Base-by-base conservation (phyloP, 2,329 filamentous ascomycete genomes). In the Stemphylium lycopersici region DNA sequence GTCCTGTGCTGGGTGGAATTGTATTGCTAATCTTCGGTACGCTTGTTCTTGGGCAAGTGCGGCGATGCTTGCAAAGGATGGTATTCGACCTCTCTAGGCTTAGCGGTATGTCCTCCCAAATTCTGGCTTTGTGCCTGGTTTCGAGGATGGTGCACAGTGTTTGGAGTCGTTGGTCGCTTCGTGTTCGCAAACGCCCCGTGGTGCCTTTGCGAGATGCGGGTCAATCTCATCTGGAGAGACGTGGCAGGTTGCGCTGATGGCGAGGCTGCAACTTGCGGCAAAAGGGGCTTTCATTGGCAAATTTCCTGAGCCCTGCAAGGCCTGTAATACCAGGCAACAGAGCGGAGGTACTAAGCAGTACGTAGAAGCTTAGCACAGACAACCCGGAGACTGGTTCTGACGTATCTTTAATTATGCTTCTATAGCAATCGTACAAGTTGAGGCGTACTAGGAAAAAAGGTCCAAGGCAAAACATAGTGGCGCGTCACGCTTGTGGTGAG, bases 211-310 rank as follows among this genome's bases (percentile, higher is more conserved):
- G 15, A 68, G 37, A 11, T 59, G 52, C 6, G 57, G 40, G n/a
- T 61, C 52, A 8, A 55, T 43, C 5, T 64, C 59, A 26, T 59
- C 60, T 12, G 16, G 48, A 3, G 45, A 33, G 3, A 55, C 39
- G 58, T 71, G 68, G 42, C 68, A 70, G 3, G 66, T 61, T 2
- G 70, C 67, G 43, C 59, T 58, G 7, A 72, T 70, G 2, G 59
- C 56, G 2, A 65, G 29, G 51, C 66, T 93, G 24, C 87, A 89
- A 76, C 79, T 92, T 58, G 89, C 87, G 24, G 89, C 91, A 79
- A 92, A 90, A 73, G 90, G 90, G 55, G 91, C 91, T 55, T 80
- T 91, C n/a, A 87, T 87, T 6, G 80, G 90, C 11, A 90, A 90
- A 88, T 2, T 87, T 87, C 2, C 88, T 87, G 0, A 90, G 90